Conservation (phyloP, 164 flowering plant genomes). For the Houttuynia cordata region DNA sequence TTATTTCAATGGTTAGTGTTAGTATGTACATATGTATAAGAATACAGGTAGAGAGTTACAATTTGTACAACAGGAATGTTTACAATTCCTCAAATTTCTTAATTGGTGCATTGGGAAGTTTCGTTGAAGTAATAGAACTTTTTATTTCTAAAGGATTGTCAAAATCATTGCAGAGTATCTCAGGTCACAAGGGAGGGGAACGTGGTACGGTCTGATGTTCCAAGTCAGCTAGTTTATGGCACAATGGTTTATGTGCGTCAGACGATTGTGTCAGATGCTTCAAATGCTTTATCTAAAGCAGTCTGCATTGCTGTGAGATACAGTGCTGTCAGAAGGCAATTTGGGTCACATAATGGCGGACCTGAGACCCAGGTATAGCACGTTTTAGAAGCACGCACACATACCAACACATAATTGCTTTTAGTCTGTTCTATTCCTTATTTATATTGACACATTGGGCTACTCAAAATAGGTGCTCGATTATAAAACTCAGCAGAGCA, state of each 20-base stretch:
- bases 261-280: constrained; percentile 81
- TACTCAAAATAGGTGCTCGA: constrained; percentile 64
- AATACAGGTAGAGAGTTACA: too few species aligned
- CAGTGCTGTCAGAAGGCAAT: constrained; percentile 94
- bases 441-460: neutral
- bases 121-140: too few species aligned
- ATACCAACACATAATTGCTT: neutral
- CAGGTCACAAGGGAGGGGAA: constrained; percentile 92
- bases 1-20: neutral
- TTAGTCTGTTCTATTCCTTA: neutral
- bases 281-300: constrained; percentile 77
- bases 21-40: neutral
- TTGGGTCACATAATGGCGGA: constrained; percentile 86
- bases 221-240: constrained; percentile 83
- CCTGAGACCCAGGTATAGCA: constrained; percentile 77
- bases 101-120: too few species aligned
- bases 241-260: constrained; percentile 96
- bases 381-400: neutral
- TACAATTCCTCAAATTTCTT: too few species aligned
- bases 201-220: constrained; percentile 63
- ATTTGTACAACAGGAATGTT: too few species aligned
- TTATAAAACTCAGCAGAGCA: constrained; percentile 94
- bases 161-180: constrained; percentile 39
- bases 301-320: constrained; percentile 94
- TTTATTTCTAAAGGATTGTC: too few species aligned